Percentiles rank a stretch among this genome's conserved stretches.
phyloP scores from a whole-genome alignment of 441 rosid species.

The Erodium chrysanthum region DNA sequence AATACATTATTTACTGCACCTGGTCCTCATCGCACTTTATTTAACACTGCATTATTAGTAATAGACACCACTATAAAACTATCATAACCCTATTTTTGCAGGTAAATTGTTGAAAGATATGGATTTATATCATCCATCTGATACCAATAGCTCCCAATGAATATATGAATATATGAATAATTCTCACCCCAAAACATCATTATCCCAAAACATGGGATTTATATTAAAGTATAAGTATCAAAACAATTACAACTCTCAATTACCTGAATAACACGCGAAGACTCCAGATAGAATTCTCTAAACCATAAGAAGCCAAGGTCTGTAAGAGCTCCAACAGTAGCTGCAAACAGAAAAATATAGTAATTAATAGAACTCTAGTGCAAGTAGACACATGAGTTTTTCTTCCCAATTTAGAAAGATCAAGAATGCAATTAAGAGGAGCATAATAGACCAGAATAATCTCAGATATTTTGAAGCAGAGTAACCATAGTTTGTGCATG shows the following conservation, averaged over 20 bases:
- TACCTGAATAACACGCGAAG: slow-evolving; percentile 99
- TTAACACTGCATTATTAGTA: background rate
- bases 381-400: slow-evolving; percentile 7
- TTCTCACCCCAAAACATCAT: background rate
- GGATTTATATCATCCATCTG: background rate
- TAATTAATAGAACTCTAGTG: slow-evolving; percentile 18
- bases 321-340: slow-evolving; percentile 65
- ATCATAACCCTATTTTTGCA: background rate
- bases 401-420: background rate
- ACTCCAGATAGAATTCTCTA: slow-evolving; percentile 98
- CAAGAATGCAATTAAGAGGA: too few relatives aligned
- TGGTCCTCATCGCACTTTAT: background rate
- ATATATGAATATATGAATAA: slow-evolving; percentile 9
- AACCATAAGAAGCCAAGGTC: slow-evolving; percentile 99
- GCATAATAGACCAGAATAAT: too few relatives aligned
- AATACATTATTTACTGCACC: background rate
- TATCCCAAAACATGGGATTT: slow-evolving; percentile 12
- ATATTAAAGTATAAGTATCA: slow-evolving; percentile 12
- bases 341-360: slow-evolving; percentile 44
- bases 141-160: slow-evolving; percentile 10
- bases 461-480: too few relatives aligned
- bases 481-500: too few relatives aligned
- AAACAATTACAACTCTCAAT: slow-evolving; percentile 14
- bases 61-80: background rate
- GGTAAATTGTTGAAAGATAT: background rate